Evolutionary conservation across 208 protist species (phyloP).

Genomic region (Leishmania major): DNA sequence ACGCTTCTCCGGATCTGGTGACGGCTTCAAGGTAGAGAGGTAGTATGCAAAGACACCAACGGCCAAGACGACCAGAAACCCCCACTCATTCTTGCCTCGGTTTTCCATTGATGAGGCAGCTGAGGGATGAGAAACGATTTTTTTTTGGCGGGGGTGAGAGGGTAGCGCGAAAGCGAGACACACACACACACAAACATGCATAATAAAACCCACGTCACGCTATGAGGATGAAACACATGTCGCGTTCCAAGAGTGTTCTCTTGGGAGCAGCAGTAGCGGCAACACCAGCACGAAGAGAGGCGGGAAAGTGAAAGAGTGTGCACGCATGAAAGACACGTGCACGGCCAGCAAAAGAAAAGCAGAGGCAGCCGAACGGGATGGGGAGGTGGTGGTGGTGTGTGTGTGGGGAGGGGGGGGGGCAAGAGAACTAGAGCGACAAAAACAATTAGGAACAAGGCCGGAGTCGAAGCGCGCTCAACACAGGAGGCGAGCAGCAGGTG

Average conservation of each 20-base stretch:
- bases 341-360: neutral
- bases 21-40: neutral
- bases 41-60: slow-evolving; percentile 24
- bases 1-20: slow-evolving; percentile 6
- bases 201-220: neutral
- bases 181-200: neutral
- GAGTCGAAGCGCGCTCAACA: neutral
- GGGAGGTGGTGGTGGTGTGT: too few species aligned
- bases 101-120: slow-evolving; percentile 12
- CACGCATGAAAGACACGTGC: neutral
- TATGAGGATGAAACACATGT: neutral
- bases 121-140: neutral
- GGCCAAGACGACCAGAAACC: slow-evolving; percentile 18
- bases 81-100: slow-evolving; percentile 16
- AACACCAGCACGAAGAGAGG: neutral
- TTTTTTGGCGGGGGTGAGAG: neutral
- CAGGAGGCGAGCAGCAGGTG: neutral
- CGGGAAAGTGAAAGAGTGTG: neutral
- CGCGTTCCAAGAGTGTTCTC: neutral
- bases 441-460: neutral
- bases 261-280: too few species aligned
- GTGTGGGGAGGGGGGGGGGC: too few species aligned
- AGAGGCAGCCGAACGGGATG: neutral
- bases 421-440: neutral
- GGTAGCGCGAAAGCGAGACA: neutral